Evolutionary conservation across 1,139 yeast species (phyloP).

Genomic region (Yamadazyma atlantica): DNA sequence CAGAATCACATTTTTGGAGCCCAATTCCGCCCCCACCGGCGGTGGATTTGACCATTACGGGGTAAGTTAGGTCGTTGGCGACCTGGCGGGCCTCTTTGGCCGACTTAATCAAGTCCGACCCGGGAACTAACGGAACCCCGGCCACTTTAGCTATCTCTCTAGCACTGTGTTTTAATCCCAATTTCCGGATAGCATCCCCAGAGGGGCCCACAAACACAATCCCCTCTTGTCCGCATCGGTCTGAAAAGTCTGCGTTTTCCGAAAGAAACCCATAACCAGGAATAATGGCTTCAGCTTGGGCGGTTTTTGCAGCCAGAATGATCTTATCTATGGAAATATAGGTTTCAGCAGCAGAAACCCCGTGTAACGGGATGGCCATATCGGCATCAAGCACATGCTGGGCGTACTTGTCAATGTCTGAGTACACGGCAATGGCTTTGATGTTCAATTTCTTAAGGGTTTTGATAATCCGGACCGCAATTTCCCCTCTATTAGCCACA

Average conservation of each 20-base stretch:
- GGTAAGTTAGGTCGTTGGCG: constrained; percentile 81
- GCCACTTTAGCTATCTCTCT: constrained; percentile 88
- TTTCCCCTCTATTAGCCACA: constrained; percentile 97
- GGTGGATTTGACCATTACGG: constrained; percentile 94
- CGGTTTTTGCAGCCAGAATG: constrained; percentile 74
- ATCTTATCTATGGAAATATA: constrained; percentile 84
- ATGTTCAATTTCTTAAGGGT: constrained; percentile 81
- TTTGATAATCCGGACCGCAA: constrained; percentile 89
- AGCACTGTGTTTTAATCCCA: constrained; percentile 95
- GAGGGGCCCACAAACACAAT: constrained; percentile 83
- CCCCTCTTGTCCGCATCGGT: constrained; percentile 77
- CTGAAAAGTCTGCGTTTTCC: constrained; percentile 95
- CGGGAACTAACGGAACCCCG: constrained; percentile 93
- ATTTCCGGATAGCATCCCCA: constrained; percentile 84
- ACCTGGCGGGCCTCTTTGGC: constrained; percentile 71
- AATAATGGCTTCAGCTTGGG: constrained; percentile 87
- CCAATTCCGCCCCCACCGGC: constrained; percentile 99
- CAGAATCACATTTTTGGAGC: constrained; percentile 84
- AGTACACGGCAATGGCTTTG: constrained; percentile 80
- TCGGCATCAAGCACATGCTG: constrained; percentile 85
- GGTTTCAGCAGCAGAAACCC: constrained; percentile 85
- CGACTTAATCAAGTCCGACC: constrained; percentile 74
- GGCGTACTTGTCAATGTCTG: constrained; percentile 87
- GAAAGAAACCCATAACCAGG: constrained; percentile 98
- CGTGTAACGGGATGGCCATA: constrained; percentile 73